These are phyloP conservation scores for Cavenderia fasciculata DNA, from an alignment of 78 protist species.

Conservation along the genomic window DNA sequence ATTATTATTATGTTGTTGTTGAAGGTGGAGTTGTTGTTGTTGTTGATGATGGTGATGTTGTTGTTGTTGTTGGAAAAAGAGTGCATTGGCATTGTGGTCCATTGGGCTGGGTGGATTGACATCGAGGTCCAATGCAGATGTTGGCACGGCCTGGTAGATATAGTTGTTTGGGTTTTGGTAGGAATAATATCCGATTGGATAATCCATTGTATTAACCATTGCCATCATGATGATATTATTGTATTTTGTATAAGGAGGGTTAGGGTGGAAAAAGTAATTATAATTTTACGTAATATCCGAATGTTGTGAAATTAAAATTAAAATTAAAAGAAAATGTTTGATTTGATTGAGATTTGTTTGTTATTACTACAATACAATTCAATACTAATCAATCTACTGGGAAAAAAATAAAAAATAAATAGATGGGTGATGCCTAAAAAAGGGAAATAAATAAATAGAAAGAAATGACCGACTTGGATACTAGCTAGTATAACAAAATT, in stretches of 20 bases:
- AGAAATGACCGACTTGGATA: too few species aligned
- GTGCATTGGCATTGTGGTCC: too few species aligned
- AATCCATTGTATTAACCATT: slow-evolving; percentile 45
- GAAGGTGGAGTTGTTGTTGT: background rate
- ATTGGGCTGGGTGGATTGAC: too few species aligned
- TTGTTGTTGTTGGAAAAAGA: too few species aligned
- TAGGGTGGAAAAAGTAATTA: background rate
- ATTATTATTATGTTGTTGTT: background rate
- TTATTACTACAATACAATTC: background rate
- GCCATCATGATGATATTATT: background rate
- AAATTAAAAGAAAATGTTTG: background rate
- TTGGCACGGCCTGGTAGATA: too few species aligned
- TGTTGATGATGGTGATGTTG: background rate
- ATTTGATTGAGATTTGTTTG: too few species aligned
- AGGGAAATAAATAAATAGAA: too few species aligned
- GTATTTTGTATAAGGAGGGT: background rate
- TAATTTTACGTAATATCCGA: background rate
- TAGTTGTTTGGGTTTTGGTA: background rate
- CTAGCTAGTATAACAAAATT: too few species aligned
- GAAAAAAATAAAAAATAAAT: background rate
- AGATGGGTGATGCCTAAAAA: too few species aligned
- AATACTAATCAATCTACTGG: background rate
- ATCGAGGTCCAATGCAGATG: too few species aligned
- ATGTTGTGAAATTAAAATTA: background rate
- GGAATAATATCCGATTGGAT: slow-evolving; percentile 18